Percentiles rank a stretch among this genome's conserved stretches.
Conservation (phyloP, 2,329 filamentous ascomycete species). For the Lachnellula willkommii region DNA sequence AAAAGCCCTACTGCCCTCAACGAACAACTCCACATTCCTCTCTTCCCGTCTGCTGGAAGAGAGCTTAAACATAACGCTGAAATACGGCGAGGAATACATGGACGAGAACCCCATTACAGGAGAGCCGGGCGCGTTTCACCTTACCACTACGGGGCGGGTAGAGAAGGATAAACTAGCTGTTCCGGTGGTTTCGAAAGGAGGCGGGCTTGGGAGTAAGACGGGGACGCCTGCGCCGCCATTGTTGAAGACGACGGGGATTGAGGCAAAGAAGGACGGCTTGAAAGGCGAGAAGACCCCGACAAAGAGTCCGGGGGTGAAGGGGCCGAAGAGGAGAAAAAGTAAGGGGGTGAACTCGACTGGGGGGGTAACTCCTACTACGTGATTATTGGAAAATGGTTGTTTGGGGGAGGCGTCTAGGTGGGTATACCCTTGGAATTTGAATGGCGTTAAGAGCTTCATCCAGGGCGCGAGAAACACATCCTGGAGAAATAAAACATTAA, state of each 20-base stretch:
- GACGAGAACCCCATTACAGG: slow-evolving; percentile 65
- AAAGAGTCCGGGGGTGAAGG: slow-evolving; percentile 29
- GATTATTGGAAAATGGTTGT: too few species aligned
- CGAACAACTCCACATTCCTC: slow-evolving; percentile 23
- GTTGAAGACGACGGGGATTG: slow-evolving; percentile 25
- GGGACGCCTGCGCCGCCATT: slow-evolving; percentile 17
- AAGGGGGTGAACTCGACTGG: slow-evolving; percentile 21
- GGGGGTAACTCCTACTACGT: slow-evolving; percentile 18
- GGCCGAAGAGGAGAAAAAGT: slow-evolving; percentile 36
- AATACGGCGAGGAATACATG: slow-evolving; percentile 59
- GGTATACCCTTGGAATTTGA: too few species aligned
- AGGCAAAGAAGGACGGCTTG: slow-evolving; percentile 23
- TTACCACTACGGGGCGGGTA: slow-evolving; percentile 53
- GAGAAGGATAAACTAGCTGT: slow-evolving; percentile 22
- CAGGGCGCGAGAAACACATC: too few species aligned
- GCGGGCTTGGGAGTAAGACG: slow-evolving; percentile 5
- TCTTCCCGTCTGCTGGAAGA: slow-evolving; percentile 43
- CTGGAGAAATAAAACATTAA: too few species aligned
- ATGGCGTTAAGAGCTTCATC: too few species aligned
- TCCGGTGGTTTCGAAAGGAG: not conserved
- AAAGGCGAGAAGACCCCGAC: slow-evolving; percentile 29
- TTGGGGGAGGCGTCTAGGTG: too few species aligned
- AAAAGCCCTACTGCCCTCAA: slow-evolving; percentile 14
- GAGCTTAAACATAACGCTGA: slow-evolving; percentile 52
- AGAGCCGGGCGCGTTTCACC: slow-evolving; percentile 59